These are phyloP conservation scores for Didymella lethalis DNA, from an alignment of 2,329 filamentous ascomycete genomes.

Conservation along the genomic window DNA sequence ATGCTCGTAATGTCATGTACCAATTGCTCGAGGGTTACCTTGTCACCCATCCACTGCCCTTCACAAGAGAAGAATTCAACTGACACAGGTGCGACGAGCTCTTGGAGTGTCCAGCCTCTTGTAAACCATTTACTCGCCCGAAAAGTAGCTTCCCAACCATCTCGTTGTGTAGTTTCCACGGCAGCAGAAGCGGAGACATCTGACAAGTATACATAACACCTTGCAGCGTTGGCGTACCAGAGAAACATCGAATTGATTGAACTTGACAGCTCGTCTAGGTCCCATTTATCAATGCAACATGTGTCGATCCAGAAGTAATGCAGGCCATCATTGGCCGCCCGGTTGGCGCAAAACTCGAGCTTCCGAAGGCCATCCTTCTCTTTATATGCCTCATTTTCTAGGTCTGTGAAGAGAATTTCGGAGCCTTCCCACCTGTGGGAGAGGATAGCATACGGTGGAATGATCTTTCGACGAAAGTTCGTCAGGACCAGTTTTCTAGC, in stretches of 20 bases:
- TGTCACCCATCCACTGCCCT: conserved; percentile 18
- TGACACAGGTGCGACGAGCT: conserved; percentile 24
- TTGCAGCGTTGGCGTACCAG: neutral
- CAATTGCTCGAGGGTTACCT: conserved; percentile 7
- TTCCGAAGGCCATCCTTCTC: neutral
- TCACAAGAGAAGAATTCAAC: conserved; percentile 29
- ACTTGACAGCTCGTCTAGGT: neutral
- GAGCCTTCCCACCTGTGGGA: neutral
- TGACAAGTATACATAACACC: neutral
- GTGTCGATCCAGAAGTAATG: neutral
- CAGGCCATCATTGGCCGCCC: neutral
- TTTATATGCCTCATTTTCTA: neutral
- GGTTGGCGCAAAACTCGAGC: neutral
- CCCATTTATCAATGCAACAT: neutral
- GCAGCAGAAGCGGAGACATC: neutral
- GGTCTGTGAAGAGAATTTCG: neutral
- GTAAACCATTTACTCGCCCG: conserved; percentile 11
- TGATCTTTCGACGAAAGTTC: neutral
- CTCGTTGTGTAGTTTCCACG: neutral
- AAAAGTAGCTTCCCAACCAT: conserved; percentile 1
- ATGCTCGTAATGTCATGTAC: conserved; percentile 19
- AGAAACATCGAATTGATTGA: neutral
- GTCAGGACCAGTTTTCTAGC: neutral
- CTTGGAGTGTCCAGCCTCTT: conserved; percentile 17
- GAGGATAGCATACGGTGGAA: neutral